Percentiles rank a stretch among this genome's conserved stretches.
These are phyloP conservation scores for Acer negundo DNA, from an alignment of 345 rosid genomes.

Conservation along the genomic window DNA sequence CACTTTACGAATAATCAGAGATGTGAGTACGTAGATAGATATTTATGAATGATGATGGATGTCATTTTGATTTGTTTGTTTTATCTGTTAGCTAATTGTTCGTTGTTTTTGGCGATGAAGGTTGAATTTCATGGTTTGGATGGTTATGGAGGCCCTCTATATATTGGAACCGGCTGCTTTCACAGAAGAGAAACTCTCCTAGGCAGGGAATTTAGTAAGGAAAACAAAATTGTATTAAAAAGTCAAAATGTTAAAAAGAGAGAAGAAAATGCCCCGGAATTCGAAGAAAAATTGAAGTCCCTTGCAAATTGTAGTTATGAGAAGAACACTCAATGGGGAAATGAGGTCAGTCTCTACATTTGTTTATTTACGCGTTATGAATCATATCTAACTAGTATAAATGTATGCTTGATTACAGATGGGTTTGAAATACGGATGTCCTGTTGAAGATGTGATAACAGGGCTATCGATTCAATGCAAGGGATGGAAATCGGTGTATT, in stretches of 20 bases:
- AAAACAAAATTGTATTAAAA: constrained; percentile 26
- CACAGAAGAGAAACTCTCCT: constrained; percentile 75
- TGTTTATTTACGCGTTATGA: background rate
- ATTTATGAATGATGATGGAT: background rate
- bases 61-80: no score
- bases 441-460: constrained; percentile 86
- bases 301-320: constrained; percentile 65
- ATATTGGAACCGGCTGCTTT: constrained; percentile 74
- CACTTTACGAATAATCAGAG: no score
- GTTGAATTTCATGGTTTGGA: constrained; percentile 45
- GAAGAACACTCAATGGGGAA: constrained; percentile 66
- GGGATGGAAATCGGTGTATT: constrained; percentile 74
- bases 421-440: constrained; percentile 65
- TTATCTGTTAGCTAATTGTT: constrained; percentile 1
- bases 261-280: constrained; percentile 17
- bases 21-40: constrained; percentile 24
- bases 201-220: constrained; percentile 39
- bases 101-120: no score
- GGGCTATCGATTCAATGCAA: constrained; percentile 67
- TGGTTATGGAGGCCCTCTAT: constrained; percentile 71
- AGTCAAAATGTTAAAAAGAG: constrained; percentile 12
- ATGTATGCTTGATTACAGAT: constrained; percentile 42
- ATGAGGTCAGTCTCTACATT: constrained; percentile 42
- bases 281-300: constrained; percentile 39
- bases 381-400: background rate